Evolutionary conservation across 1,139 yeast genomes (phyloP), one percentile per base, ranked within the genome.

Genomic region (Pichia sp.): DNA sequence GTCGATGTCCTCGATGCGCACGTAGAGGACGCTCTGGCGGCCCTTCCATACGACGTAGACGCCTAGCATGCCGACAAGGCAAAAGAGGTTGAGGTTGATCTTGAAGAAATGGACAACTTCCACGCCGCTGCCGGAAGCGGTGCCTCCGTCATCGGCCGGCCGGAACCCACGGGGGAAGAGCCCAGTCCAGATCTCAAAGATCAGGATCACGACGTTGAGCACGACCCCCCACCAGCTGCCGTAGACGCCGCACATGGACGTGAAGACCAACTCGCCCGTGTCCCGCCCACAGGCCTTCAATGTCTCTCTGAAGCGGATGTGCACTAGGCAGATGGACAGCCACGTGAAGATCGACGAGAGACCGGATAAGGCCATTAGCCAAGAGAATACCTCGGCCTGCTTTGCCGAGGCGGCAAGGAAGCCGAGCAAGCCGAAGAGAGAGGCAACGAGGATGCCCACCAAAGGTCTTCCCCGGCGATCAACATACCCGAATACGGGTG

Each of bases 281-380:
- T 76, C 71, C 68, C 85, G 78, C 52, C 85, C 85, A 68, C 85
- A 85, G 5, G 65, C 77, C 49, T 70, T 70, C 75, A 88, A 75
- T 0, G 95, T 96, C 49, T 75, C 67, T 72, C 96, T 81, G 73
- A 87, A 87, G 67, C 95, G 78, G 55, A 88, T 74, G 62, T 84
- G 93, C 61, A 87, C 82, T 50, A 86, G 63, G 65, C 84, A 81
- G 62, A 89, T 85, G 16, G 90, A 81, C 30, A 80, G 79, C 95
- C 95, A 88, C 14, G 92, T 86, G 67, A 87, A 88, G 55, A 90
- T 75, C 1, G 96, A 85, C 50, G 95, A 85, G 60, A 88, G 79
- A 55, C 95, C 95, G n/a, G 96, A 86, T 49, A 91, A 74, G 34
- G 96, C 88, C 68, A 88, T 75, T 64, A 90, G 74, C 96, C 97